Conservation (phyloP, 108 stramenopile species). For the Pelagomonas calceolata region DNA sequence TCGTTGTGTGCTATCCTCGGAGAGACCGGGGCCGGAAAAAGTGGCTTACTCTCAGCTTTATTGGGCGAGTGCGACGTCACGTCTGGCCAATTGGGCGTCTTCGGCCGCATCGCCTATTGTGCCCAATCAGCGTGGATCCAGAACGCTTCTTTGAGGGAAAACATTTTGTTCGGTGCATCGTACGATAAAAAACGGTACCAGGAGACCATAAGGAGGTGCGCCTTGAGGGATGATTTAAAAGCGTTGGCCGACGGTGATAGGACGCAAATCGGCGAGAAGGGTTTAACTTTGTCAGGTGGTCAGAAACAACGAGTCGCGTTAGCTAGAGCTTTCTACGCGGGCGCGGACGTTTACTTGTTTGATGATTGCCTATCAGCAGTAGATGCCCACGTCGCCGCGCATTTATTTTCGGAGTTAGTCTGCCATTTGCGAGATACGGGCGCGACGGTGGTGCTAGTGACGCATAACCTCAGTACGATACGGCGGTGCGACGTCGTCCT, state of each 20-base stretch:
- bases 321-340: conserved; percentile 81
- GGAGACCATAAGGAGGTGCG: conserved; percentile 58
- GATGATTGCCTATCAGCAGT: conserved; percentile 88
- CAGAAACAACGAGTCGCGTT: conserved; percentile 90
- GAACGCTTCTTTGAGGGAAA: conserved; percentile 78
- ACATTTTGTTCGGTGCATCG: conserved; percentile 77
- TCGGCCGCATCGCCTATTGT: conserved; percentile 71
- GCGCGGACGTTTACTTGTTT: conserved; percentile 70
- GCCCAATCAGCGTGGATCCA: conserved; percentile 84
- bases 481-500: conserved; percentile 7
- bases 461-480: conserved; percentile 40
- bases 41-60: conserved; percentile 67
- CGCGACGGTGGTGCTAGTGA: conserved; percentile 68
- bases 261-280: conserved; percentile 92
- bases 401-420: conserved; percentile 77
- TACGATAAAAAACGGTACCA: conserved; percentile 66
- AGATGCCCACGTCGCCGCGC: conserved; percentile 81
- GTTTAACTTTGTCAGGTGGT: conserved; percentile 84
- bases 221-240: conserved; percentile 67
- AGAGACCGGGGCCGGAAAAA: conserved; percentile 45
- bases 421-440: conserved; percentile 49
- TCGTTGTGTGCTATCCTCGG: conserved; percentile 33
- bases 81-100: conserved; percentile 42
- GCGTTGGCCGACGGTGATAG: conserved; percentile 67
- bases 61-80: conserved; percentile 68